A percentile compares a stretch with the other conserved stretches of the same genome.
Evolutionary conservation across 2,329 filamentous ascomycete genomes (phyloP).

Genomic region (Ciborinia camelliae): DNA sequence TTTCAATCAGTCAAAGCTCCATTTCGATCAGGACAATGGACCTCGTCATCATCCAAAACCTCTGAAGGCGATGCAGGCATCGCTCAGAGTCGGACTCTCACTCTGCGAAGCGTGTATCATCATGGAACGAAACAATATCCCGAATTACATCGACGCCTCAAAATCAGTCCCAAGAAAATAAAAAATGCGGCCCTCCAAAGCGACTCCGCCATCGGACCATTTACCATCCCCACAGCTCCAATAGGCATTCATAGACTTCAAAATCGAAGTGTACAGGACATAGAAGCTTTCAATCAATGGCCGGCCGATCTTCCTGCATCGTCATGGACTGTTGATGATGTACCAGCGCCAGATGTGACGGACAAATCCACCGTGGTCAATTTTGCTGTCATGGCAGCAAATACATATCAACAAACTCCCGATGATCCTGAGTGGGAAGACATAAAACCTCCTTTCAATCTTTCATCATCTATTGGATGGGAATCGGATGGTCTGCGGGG

Average conservation of each 20-base stretch:
- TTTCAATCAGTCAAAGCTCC: constrained; percentile 6
- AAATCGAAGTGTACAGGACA: constrained; percentile 16
- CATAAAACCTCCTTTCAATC: constrained; percentile 62
- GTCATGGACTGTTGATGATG: constrained; percentile 27
- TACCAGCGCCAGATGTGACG: constrained; percentile 73
- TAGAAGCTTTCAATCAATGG: constrained; percentile 16
- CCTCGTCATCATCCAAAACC: constrained; percentile 4
- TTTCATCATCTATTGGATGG: constrained; percentile 87
- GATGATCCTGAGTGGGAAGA: constrained; percentile 74
- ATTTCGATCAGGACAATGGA: not conserved
- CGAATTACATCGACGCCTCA: constrained; percentile 15
- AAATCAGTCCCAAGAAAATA: constrained; percentile 16
- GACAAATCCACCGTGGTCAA: constrained; percentile 79
- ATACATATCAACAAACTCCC: constrained; percentile 77
- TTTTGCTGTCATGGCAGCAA: constrained; percentile 78
- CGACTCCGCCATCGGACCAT: constrained; percentile 12
- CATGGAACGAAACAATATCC: constrained; percentile 16
- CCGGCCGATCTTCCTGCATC: constrained; percentile 1
- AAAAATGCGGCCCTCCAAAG: not conserved
- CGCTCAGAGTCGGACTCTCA: constrained; percentile 11
- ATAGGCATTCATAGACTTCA: constrained; percentile 14
- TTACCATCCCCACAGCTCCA: constrained; percentile 10
- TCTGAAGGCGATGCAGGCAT: not conserved
- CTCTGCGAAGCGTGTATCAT: constrained; percentile 18
- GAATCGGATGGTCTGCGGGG: constrained; percentile 80